A percentile compares a stretch with the other conserved stretches of the same genome.
Evolutionary conservation across 2,329 filamentous ascomycete genomes (phyloP).

Genomic region (Bipolaris gigantea): DNA sequence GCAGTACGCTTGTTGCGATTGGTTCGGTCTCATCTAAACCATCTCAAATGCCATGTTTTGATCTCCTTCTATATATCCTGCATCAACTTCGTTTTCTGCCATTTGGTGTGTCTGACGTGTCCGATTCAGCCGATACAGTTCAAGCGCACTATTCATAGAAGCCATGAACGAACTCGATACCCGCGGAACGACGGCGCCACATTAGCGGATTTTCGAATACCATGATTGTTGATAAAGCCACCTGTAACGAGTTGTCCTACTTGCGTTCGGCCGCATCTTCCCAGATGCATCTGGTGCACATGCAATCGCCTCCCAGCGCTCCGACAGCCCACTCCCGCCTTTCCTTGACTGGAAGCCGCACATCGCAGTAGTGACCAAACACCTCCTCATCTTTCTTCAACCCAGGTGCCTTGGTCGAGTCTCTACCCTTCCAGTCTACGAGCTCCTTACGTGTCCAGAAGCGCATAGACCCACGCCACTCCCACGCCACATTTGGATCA

Average conservation of each 20-base stretch:
- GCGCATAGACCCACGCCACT: constrained; percentile 80
- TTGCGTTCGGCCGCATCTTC: constrained; percentile 53
- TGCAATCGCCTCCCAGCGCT: constrained; percentile 84
- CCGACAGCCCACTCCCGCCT: constrained; percentile 87
- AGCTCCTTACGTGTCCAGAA: constrained; percentile 65
- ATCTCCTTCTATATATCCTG: not conserved
- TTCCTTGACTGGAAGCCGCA: constrained; percentile 74
- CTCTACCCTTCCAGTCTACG: constrained; percentile 52
- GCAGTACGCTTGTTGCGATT: not conserved
- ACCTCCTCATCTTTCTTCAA: constrained; percentile 82
- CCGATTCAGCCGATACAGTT: not conserved
- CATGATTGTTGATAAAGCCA: not conserved
- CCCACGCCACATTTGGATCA: constrained; percentile 92
- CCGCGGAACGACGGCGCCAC: not conserved
- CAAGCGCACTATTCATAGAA: not conserved
- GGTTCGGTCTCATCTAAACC: not conserved
- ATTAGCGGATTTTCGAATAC: not conserved
- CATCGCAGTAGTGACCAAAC: constrained; percentile 91
- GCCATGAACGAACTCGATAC: not conserved
- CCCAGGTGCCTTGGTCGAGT: constrained; percentile 52
- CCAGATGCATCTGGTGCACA: constrained; percentile 78
- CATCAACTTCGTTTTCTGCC: not conserved
- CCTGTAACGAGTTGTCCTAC: constrained; percentile 1
- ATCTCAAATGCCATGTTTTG: not conserved
- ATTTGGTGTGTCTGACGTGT: not conserved